These are phyloP conservation scores for Aspergillus thermomutatus DNA, from an alignment of 2,329 filamentous ascomycete species.

Conservation along the genomic window DNA sequence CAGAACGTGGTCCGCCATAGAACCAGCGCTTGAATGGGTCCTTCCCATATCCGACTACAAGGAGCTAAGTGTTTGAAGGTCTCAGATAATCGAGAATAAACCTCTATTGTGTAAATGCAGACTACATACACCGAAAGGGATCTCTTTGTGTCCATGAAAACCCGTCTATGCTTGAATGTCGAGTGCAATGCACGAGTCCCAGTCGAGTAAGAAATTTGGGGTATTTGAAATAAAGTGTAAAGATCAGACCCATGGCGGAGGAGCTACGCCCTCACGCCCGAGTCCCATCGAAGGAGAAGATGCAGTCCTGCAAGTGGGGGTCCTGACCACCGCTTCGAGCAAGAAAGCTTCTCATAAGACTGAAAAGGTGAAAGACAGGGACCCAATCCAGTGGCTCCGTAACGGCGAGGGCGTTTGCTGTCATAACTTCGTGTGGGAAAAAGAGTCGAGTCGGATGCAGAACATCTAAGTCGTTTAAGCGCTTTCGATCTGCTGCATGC, in stretches of 20 bases:
- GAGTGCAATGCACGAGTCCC: constrained; percentile 14
- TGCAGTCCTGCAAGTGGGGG: background rate
- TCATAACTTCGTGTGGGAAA: constrained; percentile 29
- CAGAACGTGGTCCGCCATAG: background rate
- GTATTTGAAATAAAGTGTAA: constrained; percentile 2
- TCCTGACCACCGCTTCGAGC: background rate
- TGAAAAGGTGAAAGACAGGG: constrained; percentile 1
- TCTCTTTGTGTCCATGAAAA: constrained; percentile 6
- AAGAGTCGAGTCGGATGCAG: background rate
- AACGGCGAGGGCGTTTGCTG: constrained; percentile 29
- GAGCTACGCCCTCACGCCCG: background rate
- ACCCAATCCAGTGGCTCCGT: constrained; percentile 14
- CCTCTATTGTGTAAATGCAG: constrained; percentile 12
- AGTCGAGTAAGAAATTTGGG: background rate
- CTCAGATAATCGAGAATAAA: background rate
- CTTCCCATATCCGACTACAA: background rate
- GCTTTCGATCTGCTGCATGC: constrained; percentile 42
- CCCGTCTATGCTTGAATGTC: constrained; percentile 18
- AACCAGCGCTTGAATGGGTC: background rate
- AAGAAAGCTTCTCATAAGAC: background rate
- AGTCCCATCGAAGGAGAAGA: background rate
- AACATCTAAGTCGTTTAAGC: constrained; percentile 16
- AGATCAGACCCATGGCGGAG: background rate
- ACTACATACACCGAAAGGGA: constrained; percentile 7
- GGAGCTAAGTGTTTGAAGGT: background rate